Evolutionary conservation across 2,329 filamentous ascomycete species (phyloP), one percentile per base, ranked within the genome.

Genomic region (Stagonosporopsis tanaceti): DNA sequence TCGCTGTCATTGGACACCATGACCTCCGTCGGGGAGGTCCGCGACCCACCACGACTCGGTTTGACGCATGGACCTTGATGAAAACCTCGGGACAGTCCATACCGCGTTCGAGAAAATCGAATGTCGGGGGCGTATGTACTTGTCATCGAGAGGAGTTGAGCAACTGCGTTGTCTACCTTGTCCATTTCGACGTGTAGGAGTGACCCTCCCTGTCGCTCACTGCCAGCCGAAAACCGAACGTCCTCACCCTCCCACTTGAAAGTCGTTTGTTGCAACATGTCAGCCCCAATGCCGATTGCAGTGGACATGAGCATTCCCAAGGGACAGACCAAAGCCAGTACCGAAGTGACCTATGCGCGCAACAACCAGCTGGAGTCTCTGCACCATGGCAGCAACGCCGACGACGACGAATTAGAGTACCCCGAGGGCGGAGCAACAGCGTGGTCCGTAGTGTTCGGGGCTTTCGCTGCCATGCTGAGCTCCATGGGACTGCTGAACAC

Each of bases 401-500:
- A 42, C 20, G 52, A 60, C 5, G 52, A 53, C 11, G 53, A 57
- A 1, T 25, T 35, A 12, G 41, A 54, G 1, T 60, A 68, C 55
- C 79, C 79, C 0, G 80, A 81, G 57, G 79, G 79, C 15, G 79
- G 79, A 0, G 56, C 71, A 2, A 58, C 65, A 38, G 78, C 79
- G 32, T 81, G 79, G 77, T 70, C 77, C 0, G 78, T 80, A 1
- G 79, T 80, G 0, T 57, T 76, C 2, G 80, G 78, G 6, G 72
- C 77, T 15, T 79, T 74, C 66, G 78, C 73, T 64, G 69, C 71
- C 25, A 77, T 80, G 61, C 65, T 45, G 9, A n/a, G 15, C 28
- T 73, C 72, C 4, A 77, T 80, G 57, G 79, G 79, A 6, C 37
- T 80, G 22, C 61, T 78, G 50, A 80, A 79, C 28, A 77, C 70